A percentile compares a stretch with the other conserved stretches of the same genome.
Evolutionary conservation across 352 stramenopile species (phyloP).

Genomic region (Globisporangium yorkense): DNA sequence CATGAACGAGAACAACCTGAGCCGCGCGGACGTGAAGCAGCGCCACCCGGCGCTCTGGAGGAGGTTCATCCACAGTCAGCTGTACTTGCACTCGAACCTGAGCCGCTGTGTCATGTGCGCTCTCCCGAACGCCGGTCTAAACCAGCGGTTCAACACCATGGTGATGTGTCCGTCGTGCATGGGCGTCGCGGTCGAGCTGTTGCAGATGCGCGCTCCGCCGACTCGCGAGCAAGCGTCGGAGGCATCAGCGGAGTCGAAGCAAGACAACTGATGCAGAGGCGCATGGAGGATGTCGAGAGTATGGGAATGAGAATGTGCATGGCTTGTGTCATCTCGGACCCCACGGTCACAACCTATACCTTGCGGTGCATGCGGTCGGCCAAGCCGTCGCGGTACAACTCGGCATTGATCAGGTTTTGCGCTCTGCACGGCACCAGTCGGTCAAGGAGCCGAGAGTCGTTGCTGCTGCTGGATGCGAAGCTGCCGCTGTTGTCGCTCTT

Average conservation of each 20-base stretch:
- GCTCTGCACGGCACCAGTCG: constrained; percentile 16
- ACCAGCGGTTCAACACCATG: constrained; percentile 49
- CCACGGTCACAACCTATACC: background rate
- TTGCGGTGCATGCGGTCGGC: constrained; percentile 2
- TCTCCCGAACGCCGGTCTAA: constrained; percentile 26
- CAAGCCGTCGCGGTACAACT: constrained; percentile 7
- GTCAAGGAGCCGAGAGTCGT: background rate
- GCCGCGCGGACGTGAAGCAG: constrained; percentile 24
- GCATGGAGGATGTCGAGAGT: background rate
- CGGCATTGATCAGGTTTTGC: constrained; percentile 19
- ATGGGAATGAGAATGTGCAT: background rate
- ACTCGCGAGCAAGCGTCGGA: background rate
- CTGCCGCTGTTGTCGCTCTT: background rate
- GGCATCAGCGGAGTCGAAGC: constrained; percentile 6
- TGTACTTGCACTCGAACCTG: constrained; percentile 16
- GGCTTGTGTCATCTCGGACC: background rate
- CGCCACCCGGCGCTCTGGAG: constrained; percentile 33
- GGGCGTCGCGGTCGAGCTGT: constrained; percentile 16
- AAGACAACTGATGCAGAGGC: background rate
- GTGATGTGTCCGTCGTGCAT: constrained; percentile 46
- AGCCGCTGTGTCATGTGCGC: constrained; percentile 34
- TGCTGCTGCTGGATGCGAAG: background rate
- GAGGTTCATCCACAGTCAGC: constrained; percentile 27
- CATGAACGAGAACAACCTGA: constrained; percentile 26
- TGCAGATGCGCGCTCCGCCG: constrained; percentile 3